Percentiles rank a stretch among this genome's conserved stretches.
Conservation (phyloP, 257 asterid species). For the Nicotiana noctiflora region DNA sequence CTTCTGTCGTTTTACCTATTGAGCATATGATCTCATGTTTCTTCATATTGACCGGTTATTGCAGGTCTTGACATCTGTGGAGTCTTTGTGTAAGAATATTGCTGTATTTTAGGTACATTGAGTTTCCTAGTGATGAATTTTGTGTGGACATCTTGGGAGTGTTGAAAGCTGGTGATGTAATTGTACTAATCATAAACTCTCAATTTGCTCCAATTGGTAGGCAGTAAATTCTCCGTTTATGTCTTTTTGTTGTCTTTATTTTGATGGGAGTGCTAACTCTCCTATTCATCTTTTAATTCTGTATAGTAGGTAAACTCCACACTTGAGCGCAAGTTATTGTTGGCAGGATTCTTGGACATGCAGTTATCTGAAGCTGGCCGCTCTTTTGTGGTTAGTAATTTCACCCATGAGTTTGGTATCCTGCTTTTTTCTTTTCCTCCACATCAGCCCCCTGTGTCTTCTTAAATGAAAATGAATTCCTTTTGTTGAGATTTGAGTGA, state of each 20-base stretch:
- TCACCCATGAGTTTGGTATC: background rate
- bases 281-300: conserved; percentile 6
- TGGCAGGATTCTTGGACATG: conserved; percentile 67
- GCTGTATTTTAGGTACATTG: conserved; percentile 37
- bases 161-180: conserved; percentile 60
- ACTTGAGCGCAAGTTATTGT: conserved; percentile 55
- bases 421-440: background rate
- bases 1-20: background rate
- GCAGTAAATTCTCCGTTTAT: background rate
- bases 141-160: conserved; percentile 40
- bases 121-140: conserved; percentile 42
- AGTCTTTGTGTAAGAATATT: conserved; percentile 46
- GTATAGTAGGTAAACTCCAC: conserved; percentile 44
- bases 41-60: background rate
- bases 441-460: background rate
- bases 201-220: conserved; percentile 38
- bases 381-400: conserved; percentile 49
- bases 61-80: conserved; percentile 44
- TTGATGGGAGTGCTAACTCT: background rate
- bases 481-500: background rate
- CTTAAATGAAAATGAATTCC: background rate
- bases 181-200: conserved; percentile 31
- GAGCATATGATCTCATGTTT: background rate
- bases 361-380: conserved; percentile 33
- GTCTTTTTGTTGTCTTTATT: background rate